Percentiles rank a stretch among this genome's conserved stretches.
These are phyloP conservation scores for Exophiala sideris DNA, from an alignment of 2,329 filamentous ascomycete species.

Conservation along the genomic window DNA sequence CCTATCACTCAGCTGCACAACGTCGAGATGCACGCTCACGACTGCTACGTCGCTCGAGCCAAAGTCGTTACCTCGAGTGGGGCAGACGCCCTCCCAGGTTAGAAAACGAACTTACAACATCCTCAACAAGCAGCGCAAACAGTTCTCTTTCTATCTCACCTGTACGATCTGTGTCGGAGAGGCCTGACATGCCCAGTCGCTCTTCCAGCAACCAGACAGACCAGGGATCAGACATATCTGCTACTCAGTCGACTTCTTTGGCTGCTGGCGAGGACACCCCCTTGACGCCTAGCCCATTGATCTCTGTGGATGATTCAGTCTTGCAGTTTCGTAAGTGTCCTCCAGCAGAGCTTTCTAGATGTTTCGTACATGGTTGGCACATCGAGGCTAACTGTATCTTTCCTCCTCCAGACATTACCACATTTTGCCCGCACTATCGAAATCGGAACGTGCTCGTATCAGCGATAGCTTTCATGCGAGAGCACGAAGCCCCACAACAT, in stretches of 20 bases:
- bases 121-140: slow-evolving; percentile 18
- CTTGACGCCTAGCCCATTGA: background rate
- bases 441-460: slow-evolving; percentile 7
- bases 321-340: slow-evolving; percentile 19
- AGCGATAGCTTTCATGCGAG: slow-evolving; percentile 16
- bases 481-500: slow-evolving; percentile 20
- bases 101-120: slow-evolving; percentile 9
- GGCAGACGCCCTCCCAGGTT: slow-evolving; percentile 13
- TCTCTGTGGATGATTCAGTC: slow-evolving; percentile 8
- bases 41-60: slow-evolving; percentile 18
- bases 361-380: background rate
- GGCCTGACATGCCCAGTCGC: slow-evolving; percentile 4
- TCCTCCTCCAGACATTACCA: slow-evolving; percentile 3
- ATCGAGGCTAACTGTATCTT: background rate
- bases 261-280: background rate
- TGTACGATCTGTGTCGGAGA: slow-evolving; percentile 3
- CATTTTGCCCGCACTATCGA: slow-evolving; percentile 13
- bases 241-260: slow-evolving; percentile 1
- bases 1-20: slow-evolving; percentile 27
- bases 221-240: slow-evolving; percentile 8
- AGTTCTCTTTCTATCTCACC: slow-evolving; percentile 21
- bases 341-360: background rate
- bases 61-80: slow-evolving; percentile 25
- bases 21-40: slow-evolving; percentile 24
- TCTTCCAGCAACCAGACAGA: background rate